These are phyloP conservation scores for Penstemon barbatus DNA, from an alignment of 257 asterid genomes.

Conservation along the genomic window DNA sequence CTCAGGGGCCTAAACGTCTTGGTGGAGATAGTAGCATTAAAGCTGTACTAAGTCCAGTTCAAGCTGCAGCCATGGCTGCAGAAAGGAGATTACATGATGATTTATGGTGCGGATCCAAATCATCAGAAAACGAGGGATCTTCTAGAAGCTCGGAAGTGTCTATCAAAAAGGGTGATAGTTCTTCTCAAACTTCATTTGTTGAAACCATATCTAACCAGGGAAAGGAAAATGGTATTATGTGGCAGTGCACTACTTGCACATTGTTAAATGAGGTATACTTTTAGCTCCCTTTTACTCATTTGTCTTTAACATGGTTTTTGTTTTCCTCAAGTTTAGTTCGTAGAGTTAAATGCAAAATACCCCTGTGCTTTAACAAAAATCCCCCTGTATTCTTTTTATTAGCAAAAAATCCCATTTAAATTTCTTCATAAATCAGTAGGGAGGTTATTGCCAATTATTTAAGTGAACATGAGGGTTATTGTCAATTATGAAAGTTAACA, in stretches of 20 bases:
- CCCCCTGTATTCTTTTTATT: no score
- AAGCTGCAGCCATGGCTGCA: conserved; percentile 98
- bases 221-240: conserved; percentile 37
- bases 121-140: conserved; percentile 43
- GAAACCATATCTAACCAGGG: conserved; percentile 31
- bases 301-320: background rate
- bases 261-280: conserved; percentile 58
- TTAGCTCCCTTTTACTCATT: conserved; percentile 6
- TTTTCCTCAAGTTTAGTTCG: background rate
- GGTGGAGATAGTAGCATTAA: conserved; percentile 76
- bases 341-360: no score
- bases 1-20: conserved; percentile 64
- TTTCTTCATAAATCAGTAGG: no score
- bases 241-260: conserved; percentile 72
- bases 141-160: conserved; percentile 38
- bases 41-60: conserved; percentile 66
- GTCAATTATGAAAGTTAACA: no score
- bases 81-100: conserved; percentile 83
- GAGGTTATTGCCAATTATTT: no score
- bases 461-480: no score
- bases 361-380: no score
- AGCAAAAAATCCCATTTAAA: no score
- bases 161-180: conserved; percentile 13
- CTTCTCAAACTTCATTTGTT: conserved; percentile 24
- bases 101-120: conserved; percentile 76